Evolutionary conservation across 2,329 filamentous ascomycete genomes (phyloP).

Genomic region (Coniochaeta hoffmannii): DNA sequence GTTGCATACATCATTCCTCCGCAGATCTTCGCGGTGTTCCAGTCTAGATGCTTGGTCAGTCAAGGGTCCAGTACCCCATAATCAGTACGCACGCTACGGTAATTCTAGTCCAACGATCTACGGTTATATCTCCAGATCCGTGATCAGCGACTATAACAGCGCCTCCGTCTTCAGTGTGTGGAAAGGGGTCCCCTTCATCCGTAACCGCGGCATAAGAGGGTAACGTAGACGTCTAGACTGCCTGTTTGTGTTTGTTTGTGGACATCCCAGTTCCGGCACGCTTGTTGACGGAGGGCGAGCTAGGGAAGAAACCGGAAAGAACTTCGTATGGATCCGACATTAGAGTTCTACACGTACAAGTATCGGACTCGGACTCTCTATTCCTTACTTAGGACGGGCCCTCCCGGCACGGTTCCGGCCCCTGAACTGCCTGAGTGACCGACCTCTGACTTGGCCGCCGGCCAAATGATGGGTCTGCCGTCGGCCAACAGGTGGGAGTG

Average conservation of each 20-base stretch:
- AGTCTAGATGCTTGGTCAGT: background rate
- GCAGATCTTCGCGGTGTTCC: too few species aligned
- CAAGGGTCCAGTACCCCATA: background rate
- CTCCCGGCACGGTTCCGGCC: background rate
- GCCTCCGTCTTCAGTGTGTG: background rate
- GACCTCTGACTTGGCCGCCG: too few species aligned
- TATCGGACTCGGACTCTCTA: background rate
- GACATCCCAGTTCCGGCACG: too few species aligned
- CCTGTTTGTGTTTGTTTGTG: too few species aligned
- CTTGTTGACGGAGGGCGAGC: background rate
- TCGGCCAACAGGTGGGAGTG: too few species aligned
- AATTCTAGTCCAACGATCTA: background rate
- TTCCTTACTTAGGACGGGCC: background rate
- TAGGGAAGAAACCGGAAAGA: conserved; percentile 1
- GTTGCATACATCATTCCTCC: background rate
- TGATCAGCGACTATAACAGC: background rate
- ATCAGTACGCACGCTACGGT: background rate
- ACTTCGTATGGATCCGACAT: background rate
- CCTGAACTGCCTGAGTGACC: background rate
- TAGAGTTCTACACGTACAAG: background rate
- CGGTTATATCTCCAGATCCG: background rate
- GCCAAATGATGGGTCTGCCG: too few species aligned
- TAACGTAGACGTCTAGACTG: too few species aligned
- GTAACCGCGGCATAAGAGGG: conserved; percentile 2
- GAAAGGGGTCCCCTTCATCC: background rate